Conservation (phyloP, 164 flowering plant genomes). For the Malania oleifera region DNA sequence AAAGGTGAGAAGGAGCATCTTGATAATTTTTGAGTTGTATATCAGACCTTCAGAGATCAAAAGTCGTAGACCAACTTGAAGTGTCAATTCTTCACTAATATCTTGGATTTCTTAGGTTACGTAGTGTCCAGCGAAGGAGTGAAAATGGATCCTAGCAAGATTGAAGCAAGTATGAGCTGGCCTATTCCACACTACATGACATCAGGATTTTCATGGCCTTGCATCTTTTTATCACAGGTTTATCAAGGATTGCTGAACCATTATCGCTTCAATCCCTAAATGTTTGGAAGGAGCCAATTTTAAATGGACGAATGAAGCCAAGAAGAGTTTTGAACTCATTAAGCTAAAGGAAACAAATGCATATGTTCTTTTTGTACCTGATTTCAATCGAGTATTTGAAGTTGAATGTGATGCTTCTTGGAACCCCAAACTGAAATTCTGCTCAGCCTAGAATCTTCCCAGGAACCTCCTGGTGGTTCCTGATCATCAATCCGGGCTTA, state of each 20-base stretch:
- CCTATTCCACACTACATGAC: not conserved
- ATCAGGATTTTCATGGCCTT: not conserved
- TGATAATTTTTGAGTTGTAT: too few relatives aligned
- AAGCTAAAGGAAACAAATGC: not conserved
- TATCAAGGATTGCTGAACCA: constrained; percentile 1
- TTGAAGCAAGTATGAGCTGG: not conserved
- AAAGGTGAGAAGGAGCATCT: too few relatives aligned
- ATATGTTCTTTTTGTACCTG: not conserved
- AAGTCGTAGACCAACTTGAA: not conserved
- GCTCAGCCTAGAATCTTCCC: too few relatives aligned
- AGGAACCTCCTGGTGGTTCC: too few relatives aligned
- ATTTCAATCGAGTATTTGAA: constrained; percentile 8
- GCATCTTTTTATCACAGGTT: not conserved
- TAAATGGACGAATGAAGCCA: too few relatives aligned
- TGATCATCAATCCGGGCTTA: too few relatives aligned
- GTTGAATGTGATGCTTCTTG: constrained; percentile 15
- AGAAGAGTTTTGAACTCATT: too few relatives aligned
- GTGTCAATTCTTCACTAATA: not conserved
- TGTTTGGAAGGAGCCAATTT: not conserved
- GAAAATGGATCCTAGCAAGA: not conserved
- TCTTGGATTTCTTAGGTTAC: not conserved
- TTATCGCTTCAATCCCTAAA: not conserved
- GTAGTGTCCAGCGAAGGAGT: too few relatives aligned
- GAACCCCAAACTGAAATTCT: too few relatives aligned
- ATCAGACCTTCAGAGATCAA: not conserved